Base-by-base conservation (phyloP, 2,329 filamentous ascomycete genomes). In the Peltaster fructicola region DNA sequence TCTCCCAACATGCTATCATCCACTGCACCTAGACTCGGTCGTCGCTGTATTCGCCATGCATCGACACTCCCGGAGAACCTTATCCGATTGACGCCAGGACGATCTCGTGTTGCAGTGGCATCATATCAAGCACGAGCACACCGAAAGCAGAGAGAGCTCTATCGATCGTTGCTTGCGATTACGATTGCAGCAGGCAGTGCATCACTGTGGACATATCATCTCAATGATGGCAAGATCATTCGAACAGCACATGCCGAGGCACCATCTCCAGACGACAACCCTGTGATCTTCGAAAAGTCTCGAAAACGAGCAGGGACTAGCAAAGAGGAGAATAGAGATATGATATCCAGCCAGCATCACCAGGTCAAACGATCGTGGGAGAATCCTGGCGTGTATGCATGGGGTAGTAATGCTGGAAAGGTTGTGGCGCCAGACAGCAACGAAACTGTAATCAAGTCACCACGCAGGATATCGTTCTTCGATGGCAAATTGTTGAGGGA, bases 341-440 rank as follows among this genome's bases (percentile, higher is more conserved):
- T 77, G 29, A 69, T 91, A 38, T 85, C 77, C 44, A 79, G 77
- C 7, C 80, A 91, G 47, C 81, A 91, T 52, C 55, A 80, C 5
- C 85, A 93, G 54, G 77, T 92, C 30, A 81, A 78, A 54, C 70
- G 68, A 44, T 90, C 79, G 51, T 65, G 69, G 59, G 68, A 71
- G 51, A 73, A 78, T 31, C 85, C 88, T 0, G 88, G 84, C 2
- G 76, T 95, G 0, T 95, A 91, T 52, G 71, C 76, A 4, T 98
- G 88, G 85, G 88, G 88, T 1, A 81, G 76, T 10, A 98, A 98
- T 42, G 58, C 60, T 9, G 80, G 82, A 31, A 67, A 66, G 38
- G 84, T 92, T n/a, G 79, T 78, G 17, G 82, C 84, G 20, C 82
- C 84, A 1, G 72, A 76, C 34, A 85, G 77, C 6, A 64, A 74